Evolutionary conservation across 495 filamentous ascomycete species (phyloP), one percentile per base, ranked within the genome.

Genomic region (Arthonia radiata): DNA sequence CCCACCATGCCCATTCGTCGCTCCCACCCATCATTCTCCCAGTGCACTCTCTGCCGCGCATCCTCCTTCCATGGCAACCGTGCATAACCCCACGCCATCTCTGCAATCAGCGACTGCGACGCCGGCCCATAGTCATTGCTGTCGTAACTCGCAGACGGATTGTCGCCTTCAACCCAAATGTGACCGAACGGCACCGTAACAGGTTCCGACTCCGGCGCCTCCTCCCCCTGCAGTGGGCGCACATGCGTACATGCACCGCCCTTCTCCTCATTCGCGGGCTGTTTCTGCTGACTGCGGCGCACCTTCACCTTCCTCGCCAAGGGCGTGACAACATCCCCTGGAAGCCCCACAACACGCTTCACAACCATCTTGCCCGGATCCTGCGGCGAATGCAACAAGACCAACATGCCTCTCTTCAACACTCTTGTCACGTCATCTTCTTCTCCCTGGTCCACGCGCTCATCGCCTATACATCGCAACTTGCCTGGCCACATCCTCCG

Each of bases 131-230:
- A 80, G 15, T 55, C 56, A 47, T 80, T 79, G 39, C 72, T 79
- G 41, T 83, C 76, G 28, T 64, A 42, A 34, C 61, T 66, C 33
- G 58, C 54, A 32, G 67, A 58, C 23, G 48, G 44, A 10, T 56
- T 59, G 42, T 79, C 76, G 0, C 75, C 76, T 39, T 81, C 73
- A 11, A 83, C 53, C 76, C 76, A 83, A 18, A 81, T 52, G 52
- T 81, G 72, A 4, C 71, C 71, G 21, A 52, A 52, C 0, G 74
- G 73, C 9, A 83, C 57, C 11, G 19, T 22, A 22, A 22, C 11
- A 7, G 19, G 19, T 11, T 22, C 19, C 6, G 6, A 7, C 7
- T 6, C 6, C 7, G 19, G 11, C 6, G 6, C 7, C 7, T 22
- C 19, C 19, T 22, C 11, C 7, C 6, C 7, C 6, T 22, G 19